Evolutionary conservation across 306 rosid genomes (phyloP), one percentile per base, ranked within the genome.

Genomic region (Crotalaria pallida): DNA sequence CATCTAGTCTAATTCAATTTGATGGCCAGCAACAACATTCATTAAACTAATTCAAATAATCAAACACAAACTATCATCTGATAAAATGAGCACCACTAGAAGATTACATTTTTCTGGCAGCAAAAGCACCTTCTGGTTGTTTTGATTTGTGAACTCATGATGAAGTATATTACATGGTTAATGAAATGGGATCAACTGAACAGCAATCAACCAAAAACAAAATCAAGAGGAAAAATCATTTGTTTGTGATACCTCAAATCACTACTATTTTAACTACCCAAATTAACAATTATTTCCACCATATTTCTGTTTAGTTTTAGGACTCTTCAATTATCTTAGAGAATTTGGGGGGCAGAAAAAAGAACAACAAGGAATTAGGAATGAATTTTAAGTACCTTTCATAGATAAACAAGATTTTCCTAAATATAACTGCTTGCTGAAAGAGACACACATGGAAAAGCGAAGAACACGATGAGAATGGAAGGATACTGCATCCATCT

Each of bases 401-500:
- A 71, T 55, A 34, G 56, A 58, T 72, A 62, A 74, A 23, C 48
- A 74, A 52, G 71, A 68, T 19, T 66, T 88, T 61, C 85, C 82
- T 8, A 77, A 40, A 67, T 75, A 72, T 51, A 69, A 60, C 29
- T 71, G 75, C 47, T 57, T 58, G 61, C 79, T 29, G 73, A 74
- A 52, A 38, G 81, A 69, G 49, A 59, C 61, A 58, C 68, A 50
- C 51, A 17, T 24, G 23, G 84, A 74, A 62, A 79, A 79, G 8
- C 80, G 78, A 53, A 79, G 71, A 47, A 60, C 81, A 48, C 44
- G 38, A 21, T 49, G 80, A 49, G 80, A 58, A 15, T 36, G 74
- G 23, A 64, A 59, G 62, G 65, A 60, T 24, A 55, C 60, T 6
- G 75, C 70, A 15, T 74, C 82, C 95, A 82, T 88, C 26, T 44